Evolutionary conservation across 2,329 filamentous ascomycete genomes (phyloP), one percentile per base, ranked within the genome.

Genomic region (Hypoxylon sp.): DNA sequence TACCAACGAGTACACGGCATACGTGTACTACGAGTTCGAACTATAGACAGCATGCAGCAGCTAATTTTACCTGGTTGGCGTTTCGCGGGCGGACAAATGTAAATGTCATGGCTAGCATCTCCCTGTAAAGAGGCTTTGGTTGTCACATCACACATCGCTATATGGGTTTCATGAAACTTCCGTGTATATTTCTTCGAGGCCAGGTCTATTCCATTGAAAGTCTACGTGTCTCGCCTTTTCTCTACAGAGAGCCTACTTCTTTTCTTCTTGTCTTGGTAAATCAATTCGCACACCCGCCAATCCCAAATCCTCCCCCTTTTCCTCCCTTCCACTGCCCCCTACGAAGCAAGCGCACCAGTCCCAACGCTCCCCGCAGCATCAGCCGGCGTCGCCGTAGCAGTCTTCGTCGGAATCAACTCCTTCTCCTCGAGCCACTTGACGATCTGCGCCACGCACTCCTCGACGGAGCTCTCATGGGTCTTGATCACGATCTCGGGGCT

Each of bases 11-110:
- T 99, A 98, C 83, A 96, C 93, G 67, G 92, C 96, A 44, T 99
- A 97, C 81, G 96, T 98, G 78, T 98, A 94, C 84, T 99, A 98
- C 82, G 93, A 97, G 79, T 92, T 98, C 78, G 93, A 96, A 78
- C 89, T 98, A 61, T 78, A 76, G 71, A 70, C 32, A 62, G 54
- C 60, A 56, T 21, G 56, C 59, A 42, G 47, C 52, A 59, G 57
- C 54, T 68, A 57, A 60, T 61, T 51, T 58, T 58, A 54, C 56
- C 35, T 62, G 62, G 51, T 55, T 54, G 64, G 65, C 67, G 67
- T 67, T 68, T 52, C 52, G 35, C 32, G 60, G 57, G 69, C 39
- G 60, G 62, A 65, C 50, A 37, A 56, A 56, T 52, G 57, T 69
- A 52, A 56, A 56, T 52, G 57, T 69, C 58, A 67, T 47, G 51